phyloP scores from a whole-genome alignment of 202 grass and related monocot species.

The Carex sylvatica region DNA sequence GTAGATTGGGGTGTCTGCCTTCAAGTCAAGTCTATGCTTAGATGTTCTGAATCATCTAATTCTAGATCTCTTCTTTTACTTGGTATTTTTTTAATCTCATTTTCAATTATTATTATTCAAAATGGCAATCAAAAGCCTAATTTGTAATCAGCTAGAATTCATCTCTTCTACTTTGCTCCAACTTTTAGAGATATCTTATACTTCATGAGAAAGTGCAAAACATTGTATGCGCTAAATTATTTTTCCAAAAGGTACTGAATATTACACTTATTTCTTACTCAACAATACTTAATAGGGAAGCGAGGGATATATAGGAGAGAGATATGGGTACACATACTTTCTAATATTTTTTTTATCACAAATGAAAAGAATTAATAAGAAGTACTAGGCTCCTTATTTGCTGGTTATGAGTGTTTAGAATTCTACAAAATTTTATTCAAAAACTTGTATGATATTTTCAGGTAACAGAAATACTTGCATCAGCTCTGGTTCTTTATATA shows the following conservation, averaged over 20 bases:
- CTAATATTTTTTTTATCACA: background rate
- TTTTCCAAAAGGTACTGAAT: background rate
- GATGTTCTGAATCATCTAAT: conserved; percentile 37
- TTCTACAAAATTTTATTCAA: background rate
- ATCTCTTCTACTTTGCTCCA: background rate
- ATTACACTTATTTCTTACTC: background rate
- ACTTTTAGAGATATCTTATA: background rate
- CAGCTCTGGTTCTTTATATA: conserved; percentile 39
- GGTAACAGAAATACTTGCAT: conserved; percentile 39
- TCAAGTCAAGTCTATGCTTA: conserved; percentile 25
- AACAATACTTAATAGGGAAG: background rate
- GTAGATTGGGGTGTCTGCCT: conserved; percentile 38
- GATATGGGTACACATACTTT: background rate
- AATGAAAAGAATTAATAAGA: background rate
- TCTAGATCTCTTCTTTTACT: conserved; percentile 35
- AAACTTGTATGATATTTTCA: conserved; percentile 7
- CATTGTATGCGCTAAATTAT: background rate
- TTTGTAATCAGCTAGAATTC: background rate
- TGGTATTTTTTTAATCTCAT: conserved; percentile 23
- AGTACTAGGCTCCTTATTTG: background rate
- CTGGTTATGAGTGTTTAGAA: background rate
- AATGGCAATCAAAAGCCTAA: background rate
- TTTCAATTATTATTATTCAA: conserved; percentile 13
- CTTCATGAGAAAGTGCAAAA: background rate
- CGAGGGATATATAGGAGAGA: background rate